A percentile compares a stretch with the other conserved stretches of the same genome.
Conservation (phyloP, 2,329 filamentous ascomycete genomes). For the Hypoxylon rubiginosum region DNA sequence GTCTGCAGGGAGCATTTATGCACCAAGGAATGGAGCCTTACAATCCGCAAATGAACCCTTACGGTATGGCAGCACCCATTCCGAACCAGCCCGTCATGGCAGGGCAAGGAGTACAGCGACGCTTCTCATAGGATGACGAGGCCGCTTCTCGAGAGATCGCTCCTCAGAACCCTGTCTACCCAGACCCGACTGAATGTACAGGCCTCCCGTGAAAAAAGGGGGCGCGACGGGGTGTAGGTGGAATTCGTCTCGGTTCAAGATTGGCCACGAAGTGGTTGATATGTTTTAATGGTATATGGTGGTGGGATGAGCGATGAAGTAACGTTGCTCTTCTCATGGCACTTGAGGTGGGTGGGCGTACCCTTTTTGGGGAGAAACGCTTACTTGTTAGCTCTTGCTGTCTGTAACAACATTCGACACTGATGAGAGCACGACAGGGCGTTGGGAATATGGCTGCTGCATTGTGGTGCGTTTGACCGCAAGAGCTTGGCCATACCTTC, state of each 20-base stretch:
- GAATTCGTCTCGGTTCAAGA: constrained; percentile 8
- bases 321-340: constrained; percentile 42
- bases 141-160: constrained; percentile 38
- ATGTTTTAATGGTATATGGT: constrained; percentile 33
- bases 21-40: constrained; percentile 68
- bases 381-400: constrained; percentile 43
- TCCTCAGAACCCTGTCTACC: constrained; percentile 30
- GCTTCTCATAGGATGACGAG: constrained; percentile 65
- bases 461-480: constrained; percentile 41
- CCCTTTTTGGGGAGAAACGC: constrained; percentile 18
- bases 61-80: constrained; percentile 68
- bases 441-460: constrained; percentile 49
- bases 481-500: constrained; percentile 36
- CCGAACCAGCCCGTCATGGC: constrained; percentile 68
- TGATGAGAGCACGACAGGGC: constrained; percentile 51
- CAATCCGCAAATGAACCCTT: constrained; percentile 70
- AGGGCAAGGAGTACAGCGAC: constrained; percentile 67
- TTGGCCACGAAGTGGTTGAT: constrained; percentile 9
- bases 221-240: constrained; percentile 10
- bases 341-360: constrained; percentile 33
- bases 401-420: constrained; percentile 57
- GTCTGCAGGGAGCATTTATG: constrained; percentile 71
- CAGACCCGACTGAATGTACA: constrained; percentile 18
- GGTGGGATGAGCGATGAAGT: constrained; percentile 32
- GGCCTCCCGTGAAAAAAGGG: constrained; percentile 17